phyloP scores from a whole-genome alignment of 169 alveolate genomes.

The Besnoitia besnoiti region DNA sequence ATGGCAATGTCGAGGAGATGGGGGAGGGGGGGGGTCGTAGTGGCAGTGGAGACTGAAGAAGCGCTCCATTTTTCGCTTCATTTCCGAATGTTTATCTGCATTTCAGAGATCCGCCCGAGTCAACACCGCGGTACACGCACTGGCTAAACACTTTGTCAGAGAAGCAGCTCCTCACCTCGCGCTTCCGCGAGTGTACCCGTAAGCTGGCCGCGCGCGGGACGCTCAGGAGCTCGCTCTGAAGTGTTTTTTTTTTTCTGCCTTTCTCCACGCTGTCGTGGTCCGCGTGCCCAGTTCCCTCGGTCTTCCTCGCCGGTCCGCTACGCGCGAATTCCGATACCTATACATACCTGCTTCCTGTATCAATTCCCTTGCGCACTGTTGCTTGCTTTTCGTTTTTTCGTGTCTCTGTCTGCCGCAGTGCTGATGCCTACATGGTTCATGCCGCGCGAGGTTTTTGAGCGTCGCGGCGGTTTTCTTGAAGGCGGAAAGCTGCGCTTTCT shows the following conservation, averaged over 20 bases:
- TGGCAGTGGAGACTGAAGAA: too few species aligned
- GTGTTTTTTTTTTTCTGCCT: background rate
- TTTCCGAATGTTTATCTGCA: background rate
- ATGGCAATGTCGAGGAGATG: too few species aligned
- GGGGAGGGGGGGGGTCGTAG: too few species aligned
- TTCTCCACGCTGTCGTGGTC: background rate
- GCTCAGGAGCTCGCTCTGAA: background rate
- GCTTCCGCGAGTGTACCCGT: conserved; percentile 30
- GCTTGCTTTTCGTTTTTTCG: background rate
- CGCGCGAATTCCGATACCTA: background rate
- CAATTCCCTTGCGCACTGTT: background rate
- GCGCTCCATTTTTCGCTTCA: background rate
- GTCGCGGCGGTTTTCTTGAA: background rate
- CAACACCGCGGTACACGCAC: background rate
- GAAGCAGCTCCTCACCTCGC: background rate
- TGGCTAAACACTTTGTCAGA: background rate
- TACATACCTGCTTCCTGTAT: background rate
- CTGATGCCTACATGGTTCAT: background rate
- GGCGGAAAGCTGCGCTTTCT: background rate
- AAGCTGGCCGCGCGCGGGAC: too few species aligned
- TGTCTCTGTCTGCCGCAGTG: background rate
- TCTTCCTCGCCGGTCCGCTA: background rate
- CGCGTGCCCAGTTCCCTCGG: background rate
- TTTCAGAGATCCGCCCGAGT: background rate
- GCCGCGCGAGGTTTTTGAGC: background rate